A percentile compares a stretch with the other conserved stretches of the same genome.
These are phyloP conservation scores for Schizosaccharomyces lindneri DNA, from an alignment of 805 yeast species.

Conservation along the genomic window DNA sequence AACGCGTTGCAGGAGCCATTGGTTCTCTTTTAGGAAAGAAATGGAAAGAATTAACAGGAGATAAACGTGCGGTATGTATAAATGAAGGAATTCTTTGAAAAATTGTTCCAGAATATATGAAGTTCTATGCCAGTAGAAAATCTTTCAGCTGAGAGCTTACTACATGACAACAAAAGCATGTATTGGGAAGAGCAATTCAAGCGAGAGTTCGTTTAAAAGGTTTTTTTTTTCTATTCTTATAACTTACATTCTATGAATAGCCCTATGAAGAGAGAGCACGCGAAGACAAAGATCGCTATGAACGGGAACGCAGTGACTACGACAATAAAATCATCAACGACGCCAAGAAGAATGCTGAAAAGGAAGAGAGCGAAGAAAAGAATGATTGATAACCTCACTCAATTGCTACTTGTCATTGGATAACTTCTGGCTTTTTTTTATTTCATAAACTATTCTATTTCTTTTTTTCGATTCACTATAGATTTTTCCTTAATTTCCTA, in stretches of 20 bases:
- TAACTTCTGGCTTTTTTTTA: too few relatives aligned
- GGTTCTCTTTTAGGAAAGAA: conserved; percentile 86
- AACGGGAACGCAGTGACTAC: conserved; percentile 79
- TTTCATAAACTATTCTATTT: too few relatives aligned
- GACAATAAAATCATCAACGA: conserved; percentile 21
- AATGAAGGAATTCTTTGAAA: background rate
- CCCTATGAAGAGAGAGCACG: conserved; percentile 64
- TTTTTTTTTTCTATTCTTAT: background rate
- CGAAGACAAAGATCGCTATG: conserved; percentile 92
- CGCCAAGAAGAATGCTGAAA: conserved; percentile 8
- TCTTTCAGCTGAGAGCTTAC: background rate
- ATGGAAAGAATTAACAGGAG: conserved; percentile 76
- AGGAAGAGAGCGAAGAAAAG: background rate
- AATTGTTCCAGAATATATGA: background rate
- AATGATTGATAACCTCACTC: too few relatives aligned
- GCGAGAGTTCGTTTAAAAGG: background rate
- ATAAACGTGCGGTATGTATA: conserved; percentile 50
- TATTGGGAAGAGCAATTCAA: background rate
- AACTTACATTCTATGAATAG: background rate
- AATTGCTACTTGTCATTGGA: too few relatives aligned
- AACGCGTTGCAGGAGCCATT: conserved; percentile 29
- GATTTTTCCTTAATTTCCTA: too few relatives aligned
- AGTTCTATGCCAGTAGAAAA: background rate
- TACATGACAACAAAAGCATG: too few relatives aligned
- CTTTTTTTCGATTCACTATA: too few relatives aligned